These are phyloP conservation scores for Spirogloea muscicola DNA, from an alignment of 139 green algal genomes.

Conservation along the genomic window DNA sequence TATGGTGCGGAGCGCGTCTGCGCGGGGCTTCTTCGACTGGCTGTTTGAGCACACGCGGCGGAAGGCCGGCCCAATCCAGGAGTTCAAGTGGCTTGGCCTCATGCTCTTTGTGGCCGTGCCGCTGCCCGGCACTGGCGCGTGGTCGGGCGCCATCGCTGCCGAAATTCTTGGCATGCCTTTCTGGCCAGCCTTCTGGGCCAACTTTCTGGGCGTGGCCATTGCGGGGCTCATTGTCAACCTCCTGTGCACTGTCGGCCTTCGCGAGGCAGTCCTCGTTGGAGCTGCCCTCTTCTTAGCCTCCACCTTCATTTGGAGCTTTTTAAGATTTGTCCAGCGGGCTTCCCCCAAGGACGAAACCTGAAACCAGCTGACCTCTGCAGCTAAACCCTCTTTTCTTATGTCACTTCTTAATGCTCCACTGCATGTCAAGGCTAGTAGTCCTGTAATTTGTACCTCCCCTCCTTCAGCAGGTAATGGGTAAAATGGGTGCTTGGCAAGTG, in stretches of 20 bases:
- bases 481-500: too few species aligned
- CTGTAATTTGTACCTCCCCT: too few species aligned
- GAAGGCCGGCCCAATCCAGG: slow-evolving; percentile 33
- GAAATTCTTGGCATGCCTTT: slow-evolving; percentile 46
- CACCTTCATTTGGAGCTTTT: slow-evolving; percentile 27
- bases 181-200: slow-evolving; percentile 25
- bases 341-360: too few species aligned
- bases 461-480: too few species aligned
- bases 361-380: too few species aligned
- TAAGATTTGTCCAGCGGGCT: slow-evolving; percentile 19
- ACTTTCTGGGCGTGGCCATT: slow-evolving; percentile 33
- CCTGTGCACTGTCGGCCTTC: slow-evolving; percentile 5
- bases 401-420: too few species aligned
- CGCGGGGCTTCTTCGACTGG: slow-evolving; percentile 6
- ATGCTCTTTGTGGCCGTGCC: slow-evolving; percentile 50
- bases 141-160: slow-evolving; percentile 43
- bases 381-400: too few species aligned
- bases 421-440: too few species aligned
- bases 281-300: slow-evolving; percentile 25
- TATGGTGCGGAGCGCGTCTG: background rate
- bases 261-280: slow-evolving; percentile 23
- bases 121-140: slow-evolving; percentile 42
- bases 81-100: slow-evolving; percentile 42
- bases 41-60: slow-evolving; percentile 26
- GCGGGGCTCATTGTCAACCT: slow-evolving; percentile 48